phyloP scores from a whole-genome alignment of 306 rosid species.

The Cajanus cajan region DNA sequence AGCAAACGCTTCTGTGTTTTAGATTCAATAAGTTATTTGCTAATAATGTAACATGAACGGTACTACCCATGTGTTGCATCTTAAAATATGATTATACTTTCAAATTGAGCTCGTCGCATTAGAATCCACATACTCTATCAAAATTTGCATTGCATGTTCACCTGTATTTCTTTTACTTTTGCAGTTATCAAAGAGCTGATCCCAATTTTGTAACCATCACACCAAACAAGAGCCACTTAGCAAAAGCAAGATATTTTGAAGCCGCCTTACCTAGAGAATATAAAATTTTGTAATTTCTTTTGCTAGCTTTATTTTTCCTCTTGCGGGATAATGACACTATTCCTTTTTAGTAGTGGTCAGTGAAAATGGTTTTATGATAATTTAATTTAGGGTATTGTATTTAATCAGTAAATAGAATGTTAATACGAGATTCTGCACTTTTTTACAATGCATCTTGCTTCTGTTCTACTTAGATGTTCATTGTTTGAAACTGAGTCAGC shows the following conservation, averaged over 20 bases:
- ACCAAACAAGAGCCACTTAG: conserved; percentile 84
- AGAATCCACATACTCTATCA: background rate
- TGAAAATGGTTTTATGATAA: background rate
- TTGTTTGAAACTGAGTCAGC: background rate
- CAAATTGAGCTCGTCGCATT: background rate
- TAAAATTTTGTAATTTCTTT: conserved; percentile 52
- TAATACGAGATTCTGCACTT: background rate
- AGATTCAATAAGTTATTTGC: conserved; percentile 10
- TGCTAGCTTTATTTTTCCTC: background rate
- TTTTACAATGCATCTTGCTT: conserved; percentile 16
- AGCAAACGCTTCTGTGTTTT: conserved; percentile 20
- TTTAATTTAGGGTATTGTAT: background rate
- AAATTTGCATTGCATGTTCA: background rate
- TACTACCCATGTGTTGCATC: background rate
- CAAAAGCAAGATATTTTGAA: no score
- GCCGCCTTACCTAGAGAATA: conserved; percentile 71
- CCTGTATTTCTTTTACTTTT: conserved; percentile 4
- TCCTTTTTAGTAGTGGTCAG: background rate
- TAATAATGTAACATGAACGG: background rate
- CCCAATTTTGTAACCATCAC: conserved; percentile 93
- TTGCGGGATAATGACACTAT: background rate
- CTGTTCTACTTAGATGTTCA: background rate
- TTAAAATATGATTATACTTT: conserved; percentile 9
- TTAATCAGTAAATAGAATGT: background rate
- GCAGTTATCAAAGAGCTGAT: conserved; percentile 96